phyloP scores from a whole-genome alignment of 2,329 filamentous ascomycete genomes.

The Aspergillus neotritici region DNA sequence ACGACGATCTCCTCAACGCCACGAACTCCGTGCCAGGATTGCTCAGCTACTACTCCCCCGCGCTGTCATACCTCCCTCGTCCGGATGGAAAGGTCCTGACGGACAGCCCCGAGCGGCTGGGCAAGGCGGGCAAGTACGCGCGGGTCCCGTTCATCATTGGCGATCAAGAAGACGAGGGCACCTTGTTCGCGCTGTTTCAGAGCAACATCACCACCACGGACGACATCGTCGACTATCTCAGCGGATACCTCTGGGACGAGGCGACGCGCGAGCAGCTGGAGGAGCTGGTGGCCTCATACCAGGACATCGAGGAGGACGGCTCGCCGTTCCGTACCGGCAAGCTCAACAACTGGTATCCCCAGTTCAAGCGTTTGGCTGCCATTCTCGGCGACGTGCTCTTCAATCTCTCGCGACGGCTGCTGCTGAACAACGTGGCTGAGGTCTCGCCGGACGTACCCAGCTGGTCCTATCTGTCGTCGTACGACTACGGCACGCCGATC shows the following conservation, averaged over 20 bases:
- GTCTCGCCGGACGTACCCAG: conserved; percentile 54
- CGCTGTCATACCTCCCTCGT: conserved; percentile 67
- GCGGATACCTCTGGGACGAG: conserved; percentile 53
- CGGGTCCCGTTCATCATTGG: conserved; percentile 62
- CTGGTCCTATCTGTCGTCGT: conserved; percentile 72
- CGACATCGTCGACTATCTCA: conserved; percentile 58
- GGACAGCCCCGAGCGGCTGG: conserved; percentile 57
- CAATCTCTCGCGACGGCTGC: conserved; percentile 62
- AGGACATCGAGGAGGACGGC: conserved; percentile 51
- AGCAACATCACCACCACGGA: conserved; percentile 59
- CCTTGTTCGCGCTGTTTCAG: conserved; percentile 66
- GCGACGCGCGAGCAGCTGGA: conserved; percentile 50
- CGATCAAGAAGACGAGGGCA: conserved; percentile 75
- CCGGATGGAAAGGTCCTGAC: conserved; percentile 62
- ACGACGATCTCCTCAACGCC: conserved; percentile 52
- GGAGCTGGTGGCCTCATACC: conserved; percentile 58
- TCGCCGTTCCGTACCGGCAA: conserved; percentile 66
- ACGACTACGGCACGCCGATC: conserved; percentile 64
- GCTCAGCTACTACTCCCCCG: conserved; percentile 61
- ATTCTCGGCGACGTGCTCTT: conserved; percentile 71
- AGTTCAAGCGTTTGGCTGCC: conserved; percentile 71
- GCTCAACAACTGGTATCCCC: conserved; percentile 67
- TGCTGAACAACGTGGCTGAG: conserved; percentile 48
- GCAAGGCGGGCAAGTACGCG: conserved; percentile 50
- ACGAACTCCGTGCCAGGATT: conserved; percentile 65